These are phyloP conservation scores for Lentithecium fluviatile DNA, from an alignment of 495 filamentous ascomycete genomes.

Conservation along the genomic window DNA sequence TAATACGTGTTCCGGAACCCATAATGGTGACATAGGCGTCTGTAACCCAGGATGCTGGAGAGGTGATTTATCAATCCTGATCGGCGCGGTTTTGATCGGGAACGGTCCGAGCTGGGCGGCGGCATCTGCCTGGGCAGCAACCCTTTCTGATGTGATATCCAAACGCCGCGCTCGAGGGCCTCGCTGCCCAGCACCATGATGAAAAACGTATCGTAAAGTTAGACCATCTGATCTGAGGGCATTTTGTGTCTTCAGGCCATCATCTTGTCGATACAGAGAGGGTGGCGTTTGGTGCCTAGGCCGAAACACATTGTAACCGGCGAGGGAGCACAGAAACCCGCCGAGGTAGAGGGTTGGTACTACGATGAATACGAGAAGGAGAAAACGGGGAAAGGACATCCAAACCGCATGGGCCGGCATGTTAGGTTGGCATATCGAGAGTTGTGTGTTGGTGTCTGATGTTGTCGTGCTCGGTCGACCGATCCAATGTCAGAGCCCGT, in stretches of 20 bases:
- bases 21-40: slow-evolving; percentile 9
- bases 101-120: slow-evolving; percentile 6
- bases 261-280: neutral
- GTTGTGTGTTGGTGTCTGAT: too few species aligned
- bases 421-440: too few species aligned
- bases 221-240: neutral
- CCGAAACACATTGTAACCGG: neutral
- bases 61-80: slow-evolving; percentile 19
- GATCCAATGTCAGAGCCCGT: too few species aligned
- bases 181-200: slow-evolving; percentile 7
- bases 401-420: too few species aligned
- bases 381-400: too few species aligned
- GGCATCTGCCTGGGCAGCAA: neutral
- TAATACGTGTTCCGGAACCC: slow-evolving; percentile 17
- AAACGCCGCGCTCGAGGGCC: slow-evolving; percentile 2
- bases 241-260: slow-evolving; percentile 1
- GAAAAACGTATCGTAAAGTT: slow-evolving; percentile 1
- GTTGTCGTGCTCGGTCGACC: too few species aligned
- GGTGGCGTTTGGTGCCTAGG: slow-evolving; percentile 8
- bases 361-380: too few species aligned
- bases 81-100: slow-evolving; percentile 7
- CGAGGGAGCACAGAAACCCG: neutral
- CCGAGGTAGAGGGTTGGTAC: too few species aligned
- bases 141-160: slow-evolving; percentile 4
- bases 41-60: neutral